A percentile compares a stretch with the other conserved stretches of the same genome.
phyloP scores from a whole-genome alignment of 805 yeast genomes.

The Wickerhamomyces strasburgensis region DNA sequence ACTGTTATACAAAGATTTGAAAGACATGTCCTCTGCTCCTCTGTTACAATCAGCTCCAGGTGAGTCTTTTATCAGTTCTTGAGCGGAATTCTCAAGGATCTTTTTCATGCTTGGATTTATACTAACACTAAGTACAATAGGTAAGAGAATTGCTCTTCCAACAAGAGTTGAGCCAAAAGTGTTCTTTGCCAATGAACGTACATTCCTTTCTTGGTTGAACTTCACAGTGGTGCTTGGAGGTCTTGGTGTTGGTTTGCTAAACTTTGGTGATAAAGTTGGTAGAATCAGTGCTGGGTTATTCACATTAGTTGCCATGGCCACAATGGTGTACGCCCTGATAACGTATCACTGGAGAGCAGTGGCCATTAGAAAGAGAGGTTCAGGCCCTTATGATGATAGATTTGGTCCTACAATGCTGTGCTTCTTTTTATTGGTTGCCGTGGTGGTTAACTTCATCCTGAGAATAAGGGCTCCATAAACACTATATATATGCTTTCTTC shows the following conservation, averaged over 20 bases:
- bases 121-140: conserved; percentile 23
- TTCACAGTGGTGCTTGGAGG: conserved; percentile 98
- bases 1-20: too few species aligned
- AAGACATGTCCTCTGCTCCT: conserved; percentile 64
- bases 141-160: conserved; percentile 94
- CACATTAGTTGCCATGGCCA: conserved; percentile 95
- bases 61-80: conserved; percentile 24
- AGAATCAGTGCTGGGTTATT: conserved; percentile 89
- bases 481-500: background rate
- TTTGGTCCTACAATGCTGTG: conserved; percentile 98
- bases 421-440: conserved; percentile 87
- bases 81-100: too few species aligned
- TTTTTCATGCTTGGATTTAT: background rate
- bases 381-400: conserved; percentile 99
- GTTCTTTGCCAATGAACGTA: conserved; percentile 97
- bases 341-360: conserved; percentile 99
- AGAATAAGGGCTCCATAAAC: conserved; percentile 36
- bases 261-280: conserved; percentile 94
- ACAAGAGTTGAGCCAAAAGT: conserved; percentile 99
- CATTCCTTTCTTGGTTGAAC: conserved; percentile 96
- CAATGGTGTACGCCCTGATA: conserved; percentile 91
- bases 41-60: conserved; percentile 69
- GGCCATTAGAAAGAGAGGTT: conserved; percentile 94
- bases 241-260: conserved; percentile 89
- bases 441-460: conserved; percentile 84